phyloP scores from a whole-genome alignment of 2,329 filamentous ascomycete species.

The Erysiphe pulchra region DNA sequence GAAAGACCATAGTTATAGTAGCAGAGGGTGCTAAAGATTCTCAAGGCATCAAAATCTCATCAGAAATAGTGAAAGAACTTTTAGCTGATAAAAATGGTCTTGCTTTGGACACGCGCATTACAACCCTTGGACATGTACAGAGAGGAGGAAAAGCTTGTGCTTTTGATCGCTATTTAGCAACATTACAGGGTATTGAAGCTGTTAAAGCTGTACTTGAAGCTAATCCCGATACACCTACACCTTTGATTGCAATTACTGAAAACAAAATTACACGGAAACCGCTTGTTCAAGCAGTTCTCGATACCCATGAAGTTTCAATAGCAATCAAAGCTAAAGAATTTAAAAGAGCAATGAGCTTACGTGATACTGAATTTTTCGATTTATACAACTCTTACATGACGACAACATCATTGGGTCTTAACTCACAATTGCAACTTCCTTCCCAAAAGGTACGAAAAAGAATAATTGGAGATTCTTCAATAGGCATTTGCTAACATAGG shows the following conservation, averaged over 20 bases:
- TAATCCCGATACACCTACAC: conserved; percentile 68
- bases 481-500: background rate
- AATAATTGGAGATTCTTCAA: background rate
- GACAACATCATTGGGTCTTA: conserved; percentile 60
- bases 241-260: conserved; percentile 88
- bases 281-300: conserved; percentile 63
- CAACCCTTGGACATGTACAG: conserved; percentile 91
- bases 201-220: conserved; percentile 79
- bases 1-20: conserved; percentile 94
- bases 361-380: conserved; percentile 82
- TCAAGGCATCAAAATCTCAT: conserved; percentile 59
- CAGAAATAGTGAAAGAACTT: conserved; percentile 61
- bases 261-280: conserved; percentile 90
- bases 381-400: conserved; percentile 79
- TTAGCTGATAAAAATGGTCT: conserved; percentile 56
- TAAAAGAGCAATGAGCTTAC: conserved; percentile 59
- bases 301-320: conserved; percentile 62
- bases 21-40: conserved; percentile 82
- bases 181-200: conserved; percentile 80
- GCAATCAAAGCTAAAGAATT: conserved; percentile 74
- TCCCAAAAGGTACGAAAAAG: conserved; percentile 37
- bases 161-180: conserved; percentile 82
- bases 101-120: conserved; percentile 74
- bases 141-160: conserved; percentile 77
- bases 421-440: conserved; percentile 36